phyloP scores from a whole-genome alignment of 2,329 filamentous ascomycete species.

The Colletotrichum tofieldiae region DNA sequence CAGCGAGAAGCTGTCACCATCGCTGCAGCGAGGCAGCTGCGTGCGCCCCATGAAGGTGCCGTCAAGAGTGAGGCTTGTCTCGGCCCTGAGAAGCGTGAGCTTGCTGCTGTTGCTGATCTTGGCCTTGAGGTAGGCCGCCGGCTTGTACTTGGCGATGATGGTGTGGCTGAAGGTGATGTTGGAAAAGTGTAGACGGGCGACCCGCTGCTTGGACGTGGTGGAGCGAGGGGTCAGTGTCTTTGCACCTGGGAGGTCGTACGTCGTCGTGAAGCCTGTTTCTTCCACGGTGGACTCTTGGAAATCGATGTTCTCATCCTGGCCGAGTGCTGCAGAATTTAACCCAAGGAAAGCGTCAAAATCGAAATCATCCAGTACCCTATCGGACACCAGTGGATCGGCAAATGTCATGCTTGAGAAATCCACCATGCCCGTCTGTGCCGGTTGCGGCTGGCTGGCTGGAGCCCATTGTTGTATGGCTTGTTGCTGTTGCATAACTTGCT shows the following conservation, averaged over 20 bases:
- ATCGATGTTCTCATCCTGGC: slow-evolving; percentile 51
- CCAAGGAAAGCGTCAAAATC: too few species aligned
- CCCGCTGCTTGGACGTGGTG: slow-evolving; percentile 70
- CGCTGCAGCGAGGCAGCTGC: slow-evolving; percentile 68
- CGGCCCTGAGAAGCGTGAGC: slow-evolving; percentile 70
- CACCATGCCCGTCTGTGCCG: too few species aligned
- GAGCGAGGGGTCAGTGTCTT: slow-evolving; percentile 70
- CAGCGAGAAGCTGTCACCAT: slow-evolving; percentile 68
- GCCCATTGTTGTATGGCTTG: too few species aligned
- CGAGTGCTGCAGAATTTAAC: neutral
- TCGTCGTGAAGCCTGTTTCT: slow-evolving; percentile 72
- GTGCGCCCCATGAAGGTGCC: slow-evolving; percentile 74
- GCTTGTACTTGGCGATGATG: slow-evolving; percentile 73
- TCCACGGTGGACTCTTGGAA: slow-evolving; percentile 71
- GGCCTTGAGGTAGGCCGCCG: slow-evolving; percentile 73
- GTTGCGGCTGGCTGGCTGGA: too few species aligned
- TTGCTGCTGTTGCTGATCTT: slow-evolving; percentile 69
- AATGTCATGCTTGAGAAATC: too few species aligned
- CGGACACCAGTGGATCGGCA: too few species aligned
- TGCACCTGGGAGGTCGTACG: slow-evolving; percentile 72
- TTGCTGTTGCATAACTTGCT: neutral
- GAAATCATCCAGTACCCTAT: too few species aligned
- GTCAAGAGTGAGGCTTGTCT: slow-evolving; percentile 73
- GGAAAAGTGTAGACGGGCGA: slow-evolving; percentile 68
- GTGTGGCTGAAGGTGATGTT: slow-evolving; percentile 70